Evolutionary conservation across 805 yeast species (phyloP), one percentile per base, ranked within the genome.

Genomic region (Clavispora asparagi): DNA sequence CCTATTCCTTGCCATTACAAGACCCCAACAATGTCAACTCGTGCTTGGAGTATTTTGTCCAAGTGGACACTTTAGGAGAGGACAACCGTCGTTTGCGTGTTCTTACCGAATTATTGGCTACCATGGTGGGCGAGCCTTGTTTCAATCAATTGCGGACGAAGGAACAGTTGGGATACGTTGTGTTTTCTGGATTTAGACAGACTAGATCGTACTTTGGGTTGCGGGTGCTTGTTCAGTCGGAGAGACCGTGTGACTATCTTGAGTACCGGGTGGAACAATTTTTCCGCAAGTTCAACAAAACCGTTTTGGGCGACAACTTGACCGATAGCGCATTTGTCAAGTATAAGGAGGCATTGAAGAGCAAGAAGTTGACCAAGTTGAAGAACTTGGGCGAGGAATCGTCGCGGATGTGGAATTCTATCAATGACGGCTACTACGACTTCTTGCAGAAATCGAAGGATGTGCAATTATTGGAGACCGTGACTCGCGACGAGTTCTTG

Each of bases 141-240:
- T 94, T 92, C 66, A 84, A 88, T 59, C 86, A 86, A 51, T 74
- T 92, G 47, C 79, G 99, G 65, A 92, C 99, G 7, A 85, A 88
- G 57, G 98, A 92, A 67, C 98, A 94, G 64, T 74, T 92, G 29
- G 99, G 99, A 2, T 92, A 92, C 59, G 90, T 92, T 51, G 99
- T 92, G 0, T 89, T 88, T 60, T 82, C 94, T 39, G 87, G 95
- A 0, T 68, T 77, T 25, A 71, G 85, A 50, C 74, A 75, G 49
- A 78, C 87, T 3, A 78, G 95, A 59, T 83, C 94, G 19, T 78
- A 85, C 6, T 74, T 79, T 60, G 91, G 92, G 12, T 77, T 82
- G 54, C 75, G 94, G 57, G 65, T 94, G 12, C 69, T 91, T 53
- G 76, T 91, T 42, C 99, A 92, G 68, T 83, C 94, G 49, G 97